Evolutionary conservation across 2,329 filamentous ascomycete genomes (phyloP), one percentile per base, ranked within the genome.

Genomic region (Fusarium virguliforme): DNA sequence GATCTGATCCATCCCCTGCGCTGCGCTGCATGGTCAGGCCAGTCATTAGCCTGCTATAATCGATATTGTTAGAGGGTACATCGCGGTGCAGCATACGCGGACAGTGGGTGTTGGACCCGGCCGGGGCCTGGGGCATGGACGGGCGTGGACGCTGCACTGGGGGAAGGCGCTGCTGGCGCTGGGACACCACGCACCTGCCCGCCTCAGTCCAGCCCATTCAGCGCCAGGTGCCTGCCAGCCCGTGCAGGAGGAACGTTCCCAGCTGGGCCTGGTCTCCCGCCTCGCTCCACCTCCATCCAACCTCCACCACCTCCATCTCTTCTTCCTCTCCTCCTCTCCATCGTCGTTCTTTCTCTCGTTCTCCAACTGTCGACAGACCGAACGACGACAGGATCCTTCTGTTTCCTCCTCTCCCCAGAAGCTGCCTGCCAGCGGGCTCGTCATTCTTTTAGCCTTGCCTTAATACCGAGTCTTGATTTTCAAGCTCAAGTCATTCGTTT

Each of bases 361-460:
- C 69, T 65, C 62, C 72, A 71, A 73, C 75, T 76, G 74, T 79
- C 80, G 79, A 84, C 79, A 80, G 81, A 77, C 75, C 63, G 73
- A 75, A 69, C 67, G 66, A 74, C 73, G 69, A 68, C 72, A 71
- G 68, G 46, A 67, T 57, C 65, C 43, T 56, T 65, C 70, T 67
- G 71, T 67, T 62, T 30, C 38, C 60, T 61, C 64, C n/a, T n/a
- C 64, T 38, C 55, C 61, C 59, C 65, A 81, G 67, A 71, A 72
- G 68, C 65, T 73, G 85, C 85, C 85, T 86, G 85, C 85, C 83
- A 85, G 85, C 86, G 81, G 87, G 87, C 85, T 81, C 83, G 84
- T 82, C 88, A 84, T 57, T 77, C 75, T 76, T 74, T 78, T 54
- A 76, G 62, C 56, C 48, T 63, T 59, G 65, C 68, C 66, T 74